phyloP scores from a whole-genome alignment of 1,284 basidiomycete species.

The Trametes polyzona region DNA sequence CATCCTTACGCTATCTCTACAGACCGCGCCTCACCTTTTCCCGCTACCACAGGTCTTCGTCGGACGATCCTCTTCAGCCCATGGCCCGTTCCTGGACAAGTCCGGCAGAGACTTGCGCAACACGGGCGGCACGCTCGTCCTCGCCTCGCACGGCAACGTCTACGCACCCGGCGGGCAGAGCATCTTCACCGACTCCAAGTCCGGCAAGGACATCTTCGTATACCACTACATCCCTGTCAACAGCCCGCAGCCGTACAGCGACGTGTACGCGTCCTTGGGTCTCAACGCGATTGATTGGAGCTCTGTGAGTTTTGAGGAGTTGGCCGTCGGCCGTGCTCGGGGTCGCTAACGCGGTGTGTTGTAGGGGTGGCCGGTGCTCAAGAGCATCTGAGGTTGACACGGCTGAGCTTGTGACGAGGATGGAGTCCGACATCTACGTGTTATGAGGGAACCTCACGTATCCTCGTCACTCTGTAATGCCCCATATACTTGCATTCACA shows the following conservation, averaged over 20 bases:
- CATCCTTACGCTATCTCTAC: too few species aligned
- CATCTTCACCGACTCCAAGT: slow-evolving; percentile 25
- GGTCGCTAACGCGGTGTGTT: background rate
- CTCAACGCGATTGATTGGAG: slow-evolving; percentile 29
- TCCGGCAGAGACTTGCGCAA: slow-evolving; percentile 30
- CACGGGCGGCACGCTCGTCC: slow-evolving; percentile 38
- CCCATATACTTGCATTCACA: too few species aligned
- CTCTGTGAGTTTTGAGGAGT: slow-evolving; percentile 18
- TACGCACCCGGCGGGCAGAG: slow-evolving; percentile 27
- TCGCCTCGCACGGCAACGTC: slow-evolving; percentile 39
- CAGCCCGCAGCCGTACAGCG: slow-evolving; percentile 21
- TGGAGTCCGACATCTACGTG: too few species aligned
- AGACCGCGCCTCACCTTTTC: background rate
- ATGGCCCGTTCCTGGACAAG: slow-evolving; percentile 37
- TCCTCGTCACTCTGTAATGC: too few species aligned
- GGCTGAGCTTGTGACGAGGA: background rate
- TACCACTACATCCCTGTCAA: slow-evolving; percentile 26
- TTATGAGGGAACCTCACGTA: too few species aligned
- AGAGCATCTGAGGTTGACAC: slow-evolving; percentile 3
- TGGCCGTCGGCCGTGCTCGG: background rate
- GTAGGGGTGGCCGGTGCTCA: slow-evolving; percentile 23
- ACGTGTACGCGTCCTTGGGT: slow-evolving; percentile 20
- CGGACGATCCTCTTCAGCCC: slow-evolving; percentile 34
- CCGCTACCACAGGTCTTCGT: slow-evolving; percentile 30
- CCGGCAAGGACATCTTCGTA: slow-evolving; percentile 25